Conservation (phyloP, 2,329 filamentous ascomycete species). For the Ophiocordyceps sinensis region DNA sequence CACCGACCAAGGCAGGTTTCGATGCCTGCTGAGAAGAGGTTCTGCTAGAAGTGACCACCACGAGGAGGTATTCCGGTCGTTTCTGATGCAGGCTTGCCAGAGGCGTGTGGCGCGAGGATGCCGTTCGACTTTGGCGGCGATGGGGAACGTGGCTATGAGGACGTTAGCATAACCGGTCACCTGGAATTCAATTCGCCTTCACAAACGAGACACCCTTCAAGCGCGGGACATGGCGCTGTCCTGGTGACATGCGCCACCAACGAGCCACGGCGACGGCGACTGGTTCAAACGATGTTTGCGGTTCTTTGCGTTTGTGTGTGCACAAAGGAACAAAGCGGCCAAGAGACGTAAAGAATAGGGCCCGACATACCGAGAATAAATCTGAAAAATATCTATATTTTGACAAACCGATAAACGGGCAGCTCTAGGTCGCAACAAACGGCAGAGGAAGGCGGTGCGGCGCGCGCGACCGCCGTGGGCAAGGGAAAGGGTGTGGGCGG, state of each 20-base stretch:
- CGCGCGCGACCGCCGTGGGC: background rate
- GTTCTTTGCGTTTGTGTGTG: background rate
- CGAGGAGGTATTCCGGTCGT: no score
- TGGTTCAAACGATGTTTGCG: background rate
- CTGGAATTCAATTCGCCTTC: no score
- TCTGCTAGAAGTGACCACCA: no score
- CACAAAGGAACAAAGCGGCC: background rate
- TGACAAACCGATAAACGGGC: slow-evolving; percentile 6
- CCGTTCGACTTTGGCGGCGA: background rate
- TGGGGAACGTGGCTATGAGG: background rate
- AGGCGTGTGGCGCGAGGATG: no score
- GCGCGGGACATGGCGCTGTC: background rate
- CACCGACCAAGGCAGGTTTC: background rate
- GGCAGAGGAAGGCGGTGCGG: background rate
- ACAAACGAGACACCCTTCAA: background rate
- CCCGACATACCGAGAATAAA: slow-evolving; percentile 7
- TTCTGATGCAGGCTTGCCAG: no score
- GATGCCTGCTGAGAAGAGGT: background rate
- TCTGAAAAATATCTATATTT: slow-evolving; percentile 14
- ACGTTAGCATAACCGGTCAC: background rate
- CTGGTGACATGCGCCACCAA: background rate
- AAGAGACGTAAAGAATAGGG: background rate
- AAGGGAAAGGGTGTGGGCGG: background rate
- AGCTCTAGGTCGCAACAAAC: slow-evolving; percentile 13
- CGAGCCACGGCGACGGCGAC: background rate